These are phyloP conservation scores for Gaultheria prostrata DNA, from an alignment of 148 eudicot species.

Conservation along the genomic window DNA sequence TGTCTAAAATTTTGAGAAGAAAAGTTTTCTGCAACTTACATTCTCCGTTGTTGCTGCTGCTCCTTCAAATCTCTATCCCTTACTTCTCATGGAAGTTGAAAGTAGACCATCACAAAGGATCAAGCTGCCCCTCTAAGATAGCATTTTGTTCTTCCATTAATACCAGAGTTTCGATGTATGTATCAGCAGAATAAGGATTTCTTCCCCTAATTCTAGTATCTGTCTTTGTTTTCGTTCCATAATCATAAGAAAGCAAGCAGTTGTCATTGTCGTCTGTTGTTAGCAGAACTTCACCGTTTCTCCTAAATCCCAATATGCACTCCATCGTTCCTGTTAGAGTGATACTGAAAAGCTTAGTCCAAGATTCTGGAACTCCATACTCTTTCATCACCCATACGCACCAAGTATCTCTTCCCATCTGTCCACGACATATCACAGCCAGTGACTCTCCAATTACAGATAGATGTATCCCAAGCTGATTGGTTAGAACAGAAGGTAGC, in stretches of 20 bases:
- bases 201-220: conserved; percentile 22
- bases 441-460: not conserved
- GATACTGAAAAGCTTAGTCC: conserved; percentile 22
- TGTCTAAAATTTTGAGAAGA: conserved; percentile 26
- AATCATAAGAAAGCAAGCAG: conserved; percentile 20
- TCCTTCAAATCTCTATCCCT: no score
- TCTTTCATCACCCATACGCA: conserved; percentile 36
- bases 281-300: not conserved
- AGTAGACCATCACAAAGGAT: no score
- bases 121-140: no score
- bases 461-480: not conserved
- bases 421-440: conserved; percentile 12
- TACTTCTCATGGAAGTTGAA: no score
- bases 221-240: not conserved
- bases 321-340: not conserved
- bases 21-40: not conserved
- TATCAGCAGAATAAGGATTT: conserved; percentile 23
- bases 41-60: no score
- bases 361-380: conserved; percentile 27
- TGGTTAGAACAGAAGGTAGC: not conserved
- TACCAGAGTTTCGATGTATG: not conserved
- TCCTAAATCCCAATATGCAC: conserved; percentile 17
- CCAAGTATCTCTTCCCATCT: conserved; percentile 14
- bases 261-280: not conserved
- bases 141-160: not conserved